Base-by-base conservation (phyloP, 441 rosid genomes). In the Erodium trifolium region DNA sequence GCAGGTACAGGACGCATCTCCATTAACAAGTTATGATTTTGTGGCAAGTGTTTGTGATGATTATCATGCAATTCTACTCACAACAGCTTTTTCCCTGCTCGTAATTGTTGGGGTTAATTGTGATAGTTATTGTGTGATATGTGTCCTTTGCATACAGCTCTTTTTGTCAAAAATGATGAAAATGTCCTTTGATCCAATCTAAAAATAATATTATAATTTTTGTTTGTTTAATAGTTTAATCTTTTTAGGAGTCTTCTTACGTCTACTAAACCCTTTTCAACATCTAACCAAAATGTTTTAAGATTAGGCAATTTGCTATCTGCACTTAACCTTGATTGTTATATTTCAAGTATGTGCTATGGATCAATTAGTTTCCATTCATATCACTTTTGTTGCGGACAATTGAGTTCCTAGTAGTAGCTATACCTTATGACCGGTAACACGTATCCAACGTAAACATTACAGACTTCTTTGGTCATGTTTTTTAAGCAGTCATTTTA, bases 1-100 rank as follows among this genome's bases (percentile, higher is more conserved):
- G 99, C 97, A 78, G 97, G 99, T 89, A 80, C 63, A 19, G 43
- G 35, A 39, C 45, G 37, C 18, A 10, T 31, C 10, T 13, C 51
- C 17, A 29, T 4, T 29, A 63, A 18, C 17, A 7, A 35, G 27
- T 39, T 18, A n/a, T 64, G 51, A 31, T 70, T n/a, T 16, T 13
- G 45, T 23, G n/a, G 67, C 8, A 27, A n/a, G 11, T 39, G 68
- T 9, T 39, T 1, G 11, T 5, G 18, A 51, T 51, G 16, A 3
- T 13, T 13, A 49, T 12, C n/a, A 49, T 12, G 16, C 57, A 49
- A 49, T n/a, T 49, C 57, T n/a, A 49, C 57, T 49, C 34, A 31
- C 14, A 65, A n/a, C 5, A 65, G 45, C 17, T 65, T 65, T 65
- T 13, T 39, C 11, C 37, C 14, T 12, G 37, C 45, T 35, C 37